Base-by-base conservation (phyloP, 192 early-diverging fungal genomes). In the Geranomyces michiganensis region DNA sequence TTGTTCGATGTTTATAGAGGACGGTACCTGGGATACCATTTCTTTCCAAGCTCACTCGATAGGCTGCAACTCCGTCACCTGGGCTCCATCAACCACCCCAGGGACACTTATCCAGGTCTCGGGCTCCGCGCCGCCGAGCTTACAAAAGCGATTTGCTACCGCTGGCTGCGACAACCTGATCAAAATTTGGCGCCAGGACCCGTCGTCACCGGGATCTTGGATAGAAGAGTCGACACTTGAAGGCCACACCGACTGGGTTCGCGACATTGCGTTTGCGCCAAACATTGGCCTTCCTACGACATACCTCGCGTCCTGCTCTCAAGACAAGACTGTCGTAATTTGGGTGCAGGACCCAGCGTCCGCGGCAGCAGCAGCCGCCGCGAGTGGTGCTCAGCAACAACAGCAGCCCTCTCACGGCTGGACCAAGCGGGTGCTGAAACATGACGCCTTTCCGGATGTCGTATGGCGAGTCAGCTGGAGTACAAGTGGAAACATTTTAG, bases 381-480 rank as follows among this genome's bases (percentile, higher is more conserved):
- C 1, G 15, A 26, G 19, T 10, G 30, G 29, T 62, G 22, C n/a
- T 8, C 24, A 45, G 19, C 71, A 60, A 29, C 58, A 60, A 17
- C 27, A 19, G 31, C 58, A 60, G 22, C 58, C 17, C 6, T 29
- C 17, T 19, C 58, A 60, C 58, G 58, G 51, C 68, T 99, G 95
- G 95, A 87, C 67, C 29, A 91, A 90, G 62, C 90, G 85, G 73
- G 76, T 81, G 17, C 85, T 97, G 27, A 81, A 85, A 48, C 73
- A 81, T 22, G 92, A 91, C 13, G 87, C 90, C 43, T 99, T 99
- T 80, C 83, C 90, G 29, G 97, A 99, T 82, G 97, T 96, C 10
- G 92, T 99, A 43, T 99, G 97, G 97, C 88, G 95, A 58, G 95
- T 99, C 62, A 95, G 93, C 85, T 99, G 97, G 97, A 94, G 92